A percentile compares a stretch with the other conserved stretches of the same genome.
These are phyloP conservation scores for Saturnispora serradocipensis DNA, from an alignment of 805 yeast species.

Conservation along the genomic window DNA sequence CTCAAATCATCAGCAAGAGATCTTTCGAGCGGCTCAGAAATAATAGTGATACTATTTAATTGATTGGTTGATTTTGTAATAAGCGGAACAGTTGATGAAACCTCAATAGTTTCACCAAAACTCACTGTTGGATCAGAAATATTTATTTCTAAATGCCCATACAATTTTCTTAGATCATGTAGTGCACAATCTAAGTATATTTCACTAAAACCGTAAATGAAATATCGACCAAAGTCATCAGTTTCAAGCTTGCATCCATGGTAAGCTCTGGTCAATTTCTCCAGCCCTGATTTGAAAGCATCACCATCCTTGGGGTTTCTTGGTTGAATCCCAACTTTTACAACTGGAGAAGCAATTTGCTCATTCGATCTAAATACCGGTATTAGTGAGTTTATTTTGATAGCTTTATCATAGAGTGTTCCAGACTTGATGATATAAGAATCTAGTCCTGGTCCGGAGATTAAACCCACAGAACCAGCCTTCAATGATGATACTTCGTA, in stretches of 20 bases:
- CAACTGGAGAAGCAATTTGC: slow-evolving; percentile 46
- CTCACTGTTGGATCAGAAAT: slow-evolving; percentile 78
- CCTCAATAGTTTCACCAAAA: slow-evolving; percentile 69
- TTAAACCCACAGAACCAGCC: slow-evolving; percentile 60
- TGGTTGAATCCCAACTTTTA: slow-evolving; percentile 81
- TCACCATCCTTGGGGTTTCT: slow-evolving; percentile 71
- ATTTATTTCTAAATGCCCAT: slow-evolving; percentile 59
- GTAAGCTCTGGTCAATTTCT: slow-evolving; percentile 52
- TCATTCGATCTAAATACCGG: slow-evolving; percentile 34
- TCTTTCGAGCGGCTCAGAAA: slow-evolving; percentile 65
- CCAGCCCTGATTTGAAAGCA: slow-evolving; percentile 57
- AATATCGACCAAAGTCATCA: slow-evolving; percentile 86
- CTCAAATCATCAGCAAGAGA: slow-evolving; percentile 50
- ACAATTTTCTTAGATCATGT: slow-evolving; percentile 61
- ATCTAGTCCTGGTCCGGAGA: slow-evolving; percentile 51
- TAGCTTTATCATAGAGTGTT: slow-evolving; percentile 35
- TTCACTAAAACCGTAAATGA: slow-evolving; percentile 78
- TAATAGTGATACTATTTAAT: slow-evolving; percentile 50
- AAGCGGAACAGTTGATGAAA: slow-evolving; percentile 60
- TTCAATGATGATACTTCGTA: slow-evolving; percentile 34
- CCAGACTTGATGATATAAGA: slow-evolving; percentile 50
- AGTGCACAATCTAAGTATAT: slow-evolving; percentile 74
- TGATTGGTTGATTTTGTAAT: slow-evolving; percentile 48
- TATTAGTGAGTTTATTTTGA: slow-evolving; percentile 3
- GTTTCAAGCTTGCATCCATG: slow-evolving; percentile 59